These are phyloP conservation scores for Calocybe indica DNA, from an alignment of 768 basidiomycete species.

Conservation along the genomic window DNA sequence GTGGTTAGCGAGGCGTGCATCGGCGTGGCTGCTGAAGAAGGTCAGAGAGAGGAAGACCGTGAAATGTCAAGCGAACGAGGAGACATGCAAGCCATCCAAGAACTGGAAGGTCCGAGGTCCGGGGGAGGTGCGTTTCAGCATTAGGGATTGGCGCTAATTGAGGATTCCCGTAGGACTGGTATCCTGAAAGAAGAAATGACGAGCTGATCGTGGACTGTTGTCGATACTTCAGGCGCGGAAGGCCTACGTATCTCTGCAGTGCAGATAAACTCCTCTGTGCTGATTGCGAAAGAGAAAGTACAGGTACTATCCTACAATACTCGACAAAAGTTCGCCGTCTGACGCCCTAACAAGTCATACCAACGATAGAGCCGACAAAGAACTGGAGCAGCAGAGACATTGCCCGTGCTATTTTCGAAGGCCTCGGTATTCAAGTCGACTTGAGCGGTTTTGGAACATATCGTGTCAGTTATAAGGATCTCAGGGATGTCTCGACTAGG, in stretches of 20 bases:
- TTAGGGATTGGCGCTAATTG: not conserved
- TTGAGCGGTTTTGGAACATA: conserved; percentile 33
- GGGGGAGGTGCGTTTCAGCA: conserved; percentile 32
- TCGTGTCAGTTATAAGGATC: conserved; percentile 31
- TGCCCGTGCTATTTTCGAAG: conserved; percentile 39
- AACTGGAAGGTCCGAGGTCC: conserved; percentile 52
- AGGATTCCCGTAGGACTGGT: conserved; percentile 10
- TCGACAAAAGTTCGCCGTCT: not conserved
- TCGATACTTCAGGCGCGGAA: conserved; percentile 46
- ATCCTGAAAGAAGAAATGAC: conserved; percentile 50
- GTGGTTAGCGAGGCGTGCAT: conserved; percentile 67
- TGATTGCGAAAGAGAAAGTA: conserved; percentile 33
- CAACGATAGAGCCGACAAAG: conserved; percentile 29
- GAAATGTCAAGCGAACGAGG: conserved; percentile 56
- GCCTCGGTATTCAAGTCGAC: conserved; percentile 16
- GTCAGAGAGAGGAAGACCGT: conserved; percentile 50
- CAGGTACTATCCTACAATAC: conserved; percentile 24
- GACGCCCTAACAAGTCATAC: conserved; percentile 20
- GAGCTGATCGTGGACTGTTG: conserved; percentile 73
- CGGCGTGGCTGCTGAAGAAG: conserved; percentile 60
- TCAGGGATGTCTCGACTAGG: conserved; percentile 10
- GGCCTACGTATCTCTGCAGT: conserved; percentile 58
- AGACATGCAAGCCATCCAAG: conserved; percentile 54
- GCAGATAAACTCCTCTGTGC: conserved; percentile 64
- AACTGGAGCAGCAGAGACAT: conserved; percentile 50